Evolutionary conservation across 495 filamentous ascomycete species (phyloP).

Genomic region (Parmelia sp.): DNA sequence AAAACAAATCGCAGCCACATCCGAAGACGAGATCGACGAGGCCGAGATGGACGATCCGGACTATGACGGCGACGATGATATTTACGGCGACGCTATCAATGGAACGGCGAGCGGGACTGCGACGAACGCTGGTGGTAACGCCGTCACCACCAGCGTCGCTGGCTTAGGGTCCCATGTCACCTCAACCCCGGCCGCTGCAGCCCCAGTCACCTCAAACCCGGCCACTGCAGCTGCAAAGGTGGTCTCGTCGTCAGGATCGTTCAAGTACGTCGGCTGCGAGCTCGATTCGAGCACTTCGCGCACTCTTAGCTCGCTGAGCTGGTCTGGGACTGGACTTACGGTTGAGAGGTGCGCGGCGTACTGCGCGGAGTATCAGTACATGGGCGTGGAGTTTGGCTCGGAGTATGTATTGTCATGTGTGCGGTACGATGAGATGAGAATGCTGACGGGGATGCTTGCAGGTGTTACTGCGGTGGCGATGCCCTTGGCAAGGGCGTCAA

Average conservation of each 20-base stretch:
- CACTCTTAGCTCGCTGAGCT: not conserved
- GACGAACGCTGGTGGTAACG: too few relatives aligned
- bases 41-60: not conserved
- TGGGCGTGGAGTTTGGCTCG: not conserved
- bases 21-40: not conserved
- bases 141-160: not conserved
- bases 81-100: not conserved
- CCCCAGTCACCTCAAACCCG: not conserved
- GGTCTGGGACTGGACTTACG: not conserved
- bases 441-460: not conserved
- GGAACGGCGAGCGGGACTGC: not conserved
- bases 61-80: not conserved
- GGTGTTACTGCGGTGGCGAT: not conserved
- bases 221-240: not conserved
- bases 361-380: not conserved
- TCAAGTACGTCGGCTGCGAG: not conserved
- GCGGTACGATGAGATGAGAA: not conserved
- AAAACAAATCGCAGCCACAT: not conserved
- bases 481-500: not conserved
- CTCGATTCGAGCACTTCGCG: not conserved
- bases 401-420: not conserved
- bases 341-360: not conserved
- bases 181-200: not conserved
- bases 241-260: not conserved
- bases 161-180: too few relatives aligned